Percentiles rank a stretch among this genome's conserved stretches.
Evolutionary conservation across 208 protist species (phyloP).

Genomic region (Plasmodiophora brassicae): DNA sequence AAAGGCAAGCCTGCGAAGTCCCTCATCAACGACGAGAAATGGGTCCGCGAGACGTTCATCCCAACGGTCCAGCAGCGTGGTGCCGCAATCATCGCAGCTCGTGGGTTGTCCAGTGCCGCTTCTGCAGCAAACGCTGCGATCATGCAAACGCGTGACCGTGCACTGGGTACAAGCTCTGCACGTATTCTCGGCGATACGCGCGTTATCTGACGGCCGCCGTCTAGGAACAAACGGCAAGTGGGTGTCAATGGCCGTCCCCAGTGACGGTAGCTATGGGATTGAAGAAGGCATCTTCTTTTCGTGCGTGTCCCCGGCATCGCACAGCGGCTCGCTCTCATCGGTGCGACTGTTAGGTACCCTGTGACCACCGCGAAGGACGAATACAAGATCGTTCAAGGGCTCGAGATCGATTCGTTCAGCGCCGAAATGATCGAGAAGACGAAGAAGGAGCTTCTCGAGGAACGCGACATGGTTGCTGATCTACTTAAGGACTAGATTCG

Average conservation of each 20-base stretch:
- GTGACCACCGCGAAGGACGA: constrained; percentile 72
- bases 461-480: constrained; percentile 43
- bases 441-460: constrained; percentile 50
- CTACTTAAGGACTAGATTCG: background rate
- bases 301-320: too few species aligned
- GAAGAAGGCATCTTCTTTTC: constrained; percentile 81
- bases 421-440: constrained; percentile 49
- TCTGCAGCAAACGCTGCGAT: constrained; percentile 78
- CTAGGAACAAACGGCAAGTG: constrained; percentile 25
- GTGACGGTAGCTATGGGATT: constrained; percentile 80
- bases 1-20: constrained; percentile 58
- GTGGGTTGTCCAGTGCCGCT: constrained; percentile 77
- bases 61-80: constrained; percentile 79
- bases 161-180: constrained; percentile 58
- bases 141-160: constrained; percentile 67
- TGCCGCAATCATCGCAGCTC: constrained; percentile 75
- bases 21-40: constrained; percentile 68
- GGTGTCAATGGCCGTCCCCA: constrained; percentile 85
- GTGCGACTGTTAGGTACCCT: too few species aligned
- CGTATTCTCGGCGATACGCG: background rate
- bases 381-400: constrained; percentile 72
- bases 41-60: constrained; percentile 70
- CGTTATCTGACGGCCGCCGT: background rate
- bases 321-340: too few species aligned
- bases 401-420: constrained; percentile 54